Evolutionary conservation across 768 basidiomycete species (phyloP), one percentile per base, ranked within the genome.

Genomic region (Mycena polygramma): DNA sequence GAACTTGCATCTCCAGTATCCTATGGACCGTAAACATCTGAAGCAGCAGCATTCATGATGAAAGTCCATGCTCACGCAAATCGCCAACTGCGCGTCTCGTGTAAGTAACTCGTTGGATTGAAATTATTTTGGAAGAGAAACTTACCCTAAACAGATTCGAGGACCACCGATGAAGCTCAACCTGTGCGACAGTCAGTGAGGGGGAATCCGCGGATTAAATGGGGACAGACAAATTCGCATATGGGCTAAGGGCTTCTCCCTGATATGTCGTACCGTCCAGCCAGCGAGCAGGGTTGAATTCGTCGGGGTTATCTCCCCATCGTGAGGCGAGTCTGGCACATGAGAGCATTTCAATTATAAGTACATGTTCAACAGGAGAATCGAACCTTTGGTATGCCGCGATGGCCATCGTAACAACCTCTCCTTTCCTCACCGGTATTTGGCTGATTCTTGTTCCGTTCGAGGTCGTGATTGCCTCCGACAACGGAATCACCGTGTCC

Each of bases 91-190:
- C 13, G 24, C 22, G 7, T 2, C 6, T n/a, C 30, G 6, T 58
- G 46, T 30, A 41, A 20, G 48, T n/a, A n/a, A n/a, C n/a, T 26
- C 26, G 17, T 5, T 0, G n/a, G 39, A 15, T 43, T 43, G 10
- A 11, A 10, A n/a, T 24, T 7, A 24, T 13, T 26, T n/a, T n/a
- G n/a, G n/a, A n/a, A 24, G n/a, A 24, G 26, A 6, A 30, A 30
- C 58, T 43, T 24, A 72, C 70, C 66, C 70, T n/a, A 68, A 37
- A 49, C 70, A 68, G 4, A 45, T 46, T 10, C 66, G 70, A 8
- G 66, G 51, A 9, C 70, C 70, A 14, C 70, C 70, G 2, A 63
- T 17, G 55, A 72, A 72, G 24, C 30, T 36, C 35, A 59, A 7
- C 7, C 70, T 72, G 26, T 22, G n/a, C 7, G 39, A 24, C 11